These are phyloP conservation scores for Fusarium pseudograminearum DNA, from an alignment of 2,329 filamentous ascomycete species.

Conservation along the genomic window DNA sequence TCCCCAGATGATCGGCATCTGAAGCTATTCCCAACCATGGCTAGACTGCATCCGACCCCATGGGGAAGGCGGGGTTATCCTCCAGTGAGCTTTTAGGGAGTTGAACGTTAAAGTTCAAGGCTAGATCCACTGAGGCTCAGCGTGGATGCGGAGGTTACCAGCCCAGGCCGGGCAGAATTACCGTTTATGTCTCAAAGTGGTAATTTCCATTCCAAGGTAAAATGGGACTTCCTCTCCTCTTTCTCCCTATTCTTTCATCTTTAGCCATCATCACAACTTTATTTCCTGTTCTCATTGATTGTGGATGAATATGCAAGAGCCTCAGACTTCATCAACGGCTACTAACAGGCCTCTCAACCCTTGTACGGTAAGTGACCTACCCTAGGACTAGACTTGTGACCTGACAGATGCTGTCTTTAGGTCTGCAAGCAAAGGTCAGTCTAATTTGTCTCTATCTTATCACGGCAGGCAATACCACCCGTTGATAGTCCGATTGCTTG, in stretches of 20 bases:
- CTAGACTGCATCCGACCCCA: conserved; percentile 16
- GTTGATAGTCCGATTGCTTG: conserved; percentile 1
- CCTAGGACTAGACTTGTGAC: not conserved
- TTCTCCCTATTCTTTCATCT: conserved; percentile 11
- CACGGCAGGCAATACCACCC: conserved; percentile 20
- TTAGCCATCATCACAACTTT: conserved; percentile 7
- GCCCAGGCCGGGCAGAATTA: conserved; percentile 4
- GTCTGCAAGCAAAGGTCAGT: conserved; percentile 44
- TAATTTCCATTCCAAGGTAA: conserved; percentile 31
- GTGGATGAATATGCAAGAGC: conserved; percentile 39
- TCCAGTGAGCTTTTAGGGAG: conserved; percentile 7
- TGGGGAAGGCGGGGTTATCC: conserved; percentile 29
- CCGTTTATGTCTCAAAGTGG: conserved; percentile 28
- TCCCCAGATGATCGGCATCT: conserved; percentile 28
- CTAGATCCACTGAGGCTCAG: not conserved
- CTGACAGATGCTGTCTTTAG: conserved; percentile 26
- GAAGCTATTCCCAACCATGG: conserved; percentile 14
- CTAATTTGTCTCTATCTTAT: conserved; percentile 4
- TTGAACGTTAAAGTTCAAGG: conserved; percentile 12
- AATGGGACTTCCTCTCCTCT: not conserved
- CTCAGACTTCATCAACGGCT: conserved; percentile 13
- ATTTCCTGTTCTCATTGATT: not conserved
- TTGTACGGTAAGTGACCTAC: conserved; percentile 33
- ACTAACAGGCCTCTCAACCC: conserved; percentile 40
- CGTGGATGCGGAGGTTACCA: conserved; percentile 18